Evolutionary conservation across 1,139 yeast genomes (phyloP).

Genomic region (Debaryomycetaceae sp.): DNA sequence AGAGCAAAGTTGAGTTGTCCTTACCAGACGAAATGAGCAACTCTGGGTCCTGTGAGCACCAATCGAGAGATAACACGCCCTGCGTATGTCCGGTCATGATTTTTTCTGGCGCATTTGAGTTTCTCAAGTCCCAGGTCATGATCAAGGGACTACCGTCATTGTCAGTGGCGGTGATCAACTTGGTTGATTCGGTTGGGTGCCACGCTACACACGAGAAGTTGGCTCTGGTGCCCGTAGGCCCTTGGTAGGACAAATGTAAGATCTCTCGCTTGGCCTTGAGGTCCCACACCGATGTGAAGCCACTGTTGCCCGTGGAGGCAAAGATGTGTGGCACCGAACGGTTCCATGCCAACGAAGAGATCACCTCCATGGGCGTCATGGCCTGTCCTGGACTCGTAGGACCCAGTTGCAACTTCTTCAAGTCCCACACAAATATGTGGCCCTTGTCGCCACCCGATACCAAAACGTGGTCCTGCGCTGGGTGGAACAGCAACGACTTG

Average conservation of each 20-base stretch:
- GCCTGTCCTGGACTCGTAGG: constrained; percentile 77
- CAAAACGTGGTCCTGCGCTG: constrained; percentile 64
- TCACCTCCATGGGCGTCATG: constrained; percentile 77
- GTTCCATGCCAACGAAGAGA: constrained; percentile 87
- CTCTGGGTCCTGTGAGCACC: constrained; percentile 84
- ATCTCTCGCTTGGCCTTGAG: constrained; percentile 84
- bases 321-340: constrained; percentile 78
- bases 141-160: constrained; percentile 78
- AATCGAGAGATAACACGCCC: constrained; percentile 86
- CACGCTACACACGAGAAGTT: constrained; percentile 71
- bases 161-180: constrained; percentile 82
- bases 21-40: constrained; percentile 85
- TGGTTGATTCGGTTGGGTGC: constrained; percentile 85
- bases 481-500: constrained; percentile 72
- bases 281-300: constrained; percentile 93
- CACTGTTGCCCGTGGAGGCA: constrained; percentile 82
- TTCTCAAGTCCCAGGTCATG: constrained; percentile 90
- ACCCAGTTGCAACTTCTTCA: constrained; percentile 47
- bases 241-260: constrained; percentile 64
- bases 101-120: constrained; percentile 82
- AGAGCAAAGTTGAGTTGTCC: constrained; percentile 80
- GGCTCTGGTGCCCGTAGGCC: constrained; percentile 47
- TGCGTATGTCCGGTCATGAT: constrained; percentile 76
- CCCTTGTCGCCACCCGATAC: constrained; percentile 88
- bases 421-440: constrained; percentile 88